Evolutionary conservation across 2,329 filamentous ascomycete species (phyloP), one percentile per base, ranked within the genome.

Genomic region (Immersiporthe knoxdaviesiana): DNA sequence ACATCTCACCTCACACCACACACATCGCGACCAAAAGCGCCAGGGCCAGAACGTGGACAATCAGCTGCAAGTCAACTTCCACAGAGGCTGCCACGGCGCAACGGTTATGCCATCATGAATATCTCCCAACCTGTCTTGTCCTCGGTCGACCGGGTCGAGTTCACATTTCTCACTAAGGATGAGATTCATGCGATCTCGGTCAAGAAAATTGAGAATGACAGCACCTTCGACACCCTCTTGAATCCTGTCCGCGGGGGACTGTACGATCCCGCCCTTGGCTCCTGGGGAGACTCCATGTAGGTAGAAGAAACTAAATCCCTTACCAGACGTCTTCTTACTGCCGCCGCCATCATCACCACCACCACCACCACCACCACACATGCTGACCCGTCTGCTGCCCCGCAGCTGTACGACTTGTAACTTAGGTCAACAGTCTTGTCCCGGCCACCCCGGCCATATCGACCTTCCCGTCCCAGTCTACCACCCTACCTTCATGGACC

Each of bases 401-500:
- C 54, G 37, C 74, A 97, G 93, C 77, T 99, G 96, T 82, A 87
- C 93, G 75, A 99, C 96, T 79, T 99, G 96, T 82, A 93, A 95
- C 74, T 86, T 97, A 73, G 92, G 90, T 76, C 90, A 90, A 71
- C 87, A 90, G 77, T 88, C 88, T 75, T 99, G 97, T 78, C 93
- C 95, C 8, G 97, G 97, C 68, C 97, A 99, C 82, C 88, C 92
- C 70, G 97, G 96, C 66, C 96, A 99, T 78, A 97, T 99, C 78
- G 93, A 97, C 75, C 89, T 99, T 16, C 94, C 96, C 18, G 91
- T 94, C 16, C 93, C 92, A 61, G 92, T 97, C 65, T 99, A 98
- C 79, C 95, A 99, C 79, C 93, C 95, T n/a, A 92, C 94, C 1
- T 98, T 97, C 77, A 91, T 99, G 84, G 94, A 97, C 77, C 94